Base-by-base conservation (phyloP, 1,139 yeast genomes). In the Hyphopichia pseudoburtonii region DNA sequence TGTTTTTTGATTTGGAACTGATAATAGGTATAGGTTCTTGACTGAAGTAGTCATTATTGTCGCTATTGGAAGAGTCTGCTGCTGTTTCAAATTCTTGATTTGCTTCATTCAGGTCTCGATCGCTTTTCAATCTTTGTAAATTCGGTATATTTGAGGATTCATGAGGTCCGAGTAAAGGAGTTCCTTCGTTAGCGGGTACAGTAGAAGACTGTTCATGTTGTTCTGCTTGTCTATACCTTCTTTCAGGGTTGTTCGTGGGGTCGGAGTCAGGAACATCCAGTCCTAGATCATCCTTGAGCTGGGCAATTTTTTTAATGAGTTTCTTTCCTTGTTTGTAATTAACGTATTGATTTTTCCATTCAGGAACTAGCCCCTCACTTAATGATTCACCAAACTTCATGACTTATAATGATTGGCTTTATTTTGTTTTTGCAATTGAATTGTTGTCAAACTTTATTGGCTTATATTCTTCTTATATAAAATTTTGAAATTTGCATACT, bases 301-400 rank as follows among this genome's bases (percentile, higher is more conserved):
- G 50, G 17, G 30, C 41, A 15, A 55, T 47, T 33, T 53, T 53
- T 40, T 66, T 66, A 39, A 70, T 67, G 35, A 64, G 46, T 46
- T 67, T 68, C 48, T 68, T 70, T 5, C 75, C 75, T 18, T 63
- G 63, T 54, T 82, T 83, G 55, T 89, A 89, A 58, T 87, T 82
- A 28, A 89, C 66, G 51, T 89, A 88, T 55, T 84, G 89, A 42
- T 78, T 80, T 48, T 80, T 73, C 96, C 96, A 88, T 57, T 88
- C 96, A 2, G 96, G 95, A 5, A 86, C 86, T 44, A 78, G 61
- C 22, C 78, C 77, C 33, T 77, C 82, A 42, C 66, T 72, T 40
- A 80, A 60, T 25, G 81, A 73, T 45, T 77, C 83, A 10, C 77
- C 83, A 52, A 80, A 80, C 59, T 79, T 80, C 86, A 80, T 80